phyloP scores from a whole-genome alignment of 2,329 filamentous ascomycete species.

The Hypocreales sp. region DNA sequence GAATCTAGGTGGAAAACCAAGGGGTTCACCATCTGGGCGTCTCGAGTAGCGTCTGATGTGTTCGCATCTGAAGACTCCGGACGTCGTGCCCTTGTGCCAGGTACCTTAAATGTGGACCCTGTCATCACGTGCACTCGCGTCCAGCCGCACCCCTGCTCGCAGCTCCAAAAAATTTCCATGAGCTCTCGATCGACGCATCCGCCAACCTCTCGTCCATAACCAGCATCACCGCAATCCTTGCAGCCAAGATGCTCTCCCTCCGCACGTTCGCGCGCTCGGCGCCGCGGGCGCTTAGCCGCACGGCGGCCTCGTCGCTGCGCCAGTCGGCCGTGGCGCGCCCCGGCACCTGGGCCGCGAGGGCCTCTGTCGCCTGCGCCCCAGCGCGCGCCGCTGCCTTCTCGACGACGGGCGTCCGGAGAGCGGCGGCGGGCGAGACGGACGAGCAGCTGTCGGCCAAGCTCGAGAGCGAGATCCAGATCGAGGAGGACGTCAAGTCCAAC shows the following conservation, averaged over 20 bases:
- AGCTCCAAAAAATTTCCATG: too few relatives aligned
- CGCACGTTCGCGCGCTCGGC: conserved; percentile 49
- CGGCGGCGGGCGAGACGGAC: conserved; percentile 39
- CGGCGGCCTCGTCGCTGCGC: conserved; percentile 34
- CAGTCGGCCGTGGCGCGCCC: conserved; percentile 32
- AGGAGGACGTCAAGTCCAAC: conserved; percentile 62
- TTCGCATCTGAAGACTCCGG: too few relatives aligned
- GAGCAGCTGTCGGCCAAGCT: conserved; percentile 78
- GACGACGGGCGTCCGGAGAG: conserved; percentile 22
- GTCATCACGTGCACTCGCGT: too few relatives aligned
- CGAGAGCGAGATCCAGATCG: conserved; percentile 67
- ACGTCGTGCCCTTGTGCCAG: too few relatives aligned
- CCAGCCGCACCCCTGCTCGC: too few relatives aligned
- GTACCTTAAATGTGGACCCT: too few relatives aligned
- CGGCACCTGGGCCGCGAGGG: conserved; percentile 31
- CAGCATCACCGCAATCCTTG: conserved; percentile 2
- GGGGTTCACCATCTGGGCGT: too few relatives aligned
- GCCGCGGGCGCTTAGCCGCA: conserved; percentile 46
- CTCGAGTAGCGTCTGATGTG: too few relatives aligned
- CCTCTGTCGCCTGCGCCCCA: conserved; percentile 11
- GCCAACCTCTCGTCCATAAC: too few relatives aligned
- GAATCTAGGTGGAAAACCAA: too few relatives aligned
- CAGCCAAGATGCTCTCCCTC: conserved; percentile 50
- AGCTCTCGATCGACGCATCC: too few relatives aligned
- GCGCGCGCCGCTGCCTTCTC: conserved; percentile 34